Percentiles rank a stretch among this genome's conserved stretches.
Conservation (phyloP, 805 yeast genomes). For the Starmerella roubikii region DNA sequence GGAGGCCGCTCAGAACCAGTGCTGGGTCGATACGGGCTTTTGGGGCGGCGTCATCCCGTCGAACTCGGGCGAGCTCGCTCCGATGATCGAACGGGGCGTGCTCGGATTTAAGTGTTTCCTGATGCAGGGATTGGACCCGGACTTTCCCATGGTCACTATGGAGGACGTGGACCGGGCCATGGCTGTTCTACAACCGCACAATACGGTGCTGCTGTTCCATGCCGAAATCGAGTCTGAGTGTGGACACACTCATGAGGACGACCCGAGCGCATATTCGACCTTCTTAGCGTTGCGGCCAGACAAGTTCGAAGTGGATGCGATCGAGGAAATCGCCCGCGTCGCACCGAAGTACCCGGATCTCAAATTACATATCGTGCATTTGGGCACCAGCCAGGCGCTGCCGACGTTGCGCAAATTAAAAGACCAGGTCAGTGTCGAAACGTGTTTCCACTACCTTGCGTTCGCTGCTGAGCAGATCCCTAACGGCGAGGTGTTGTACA, state of each 20-base stretch:
- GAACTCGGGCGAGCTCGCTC: slow-evolving; percentile 54
- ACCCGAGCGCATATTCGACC: slow-evolving; percentile 54
- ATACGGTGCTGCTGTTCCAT: slow-evolving; percentile 77
- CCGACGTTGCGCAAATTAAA: slow-evolving; percentile 44
- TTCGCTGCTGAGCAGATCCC: slow-evolving; percentile 67
- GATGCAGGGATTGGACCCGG: slow-evolving; percentile 93
- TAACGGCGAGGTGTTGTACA: slow-evolving; percentile 65
- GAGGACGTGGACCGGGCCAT: slow-evolving; percentile 55
- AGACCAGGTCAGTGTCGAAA: slow-evolving; percentile 57
- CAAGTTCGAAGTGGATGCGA: slow-evolving; percentile 72
- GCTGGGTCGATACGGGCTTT: slow-evolving; percentile 88
- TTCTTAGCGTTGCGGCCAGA: slow-evolving; percentile 83
- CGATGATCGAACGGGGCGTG: slow-evolving; percentile 73
- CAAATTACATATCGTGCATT: slow-evolving; percentile 72
- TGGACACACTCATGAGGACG: slow-evolving; percentile 21
- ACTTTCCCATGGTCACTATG: slow-evolving; percentile 71
- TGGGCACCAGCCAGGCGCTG: slow-evolving; percentile 73
- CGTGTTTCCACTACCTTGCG: slow-evolving; percentile 85
- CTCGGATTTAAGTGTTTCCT: slow-evolving; percentile 88
- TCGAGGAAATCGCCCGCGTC: slow-evolving; percentile 53
- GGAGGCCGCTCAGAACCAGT: slow-evolving; percentile 63
- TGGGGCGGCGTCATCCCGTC: slow-evolving; percentile 93
- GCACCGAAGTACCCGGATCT: slow-evolving; percentile 33
- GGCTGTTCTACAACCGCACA: slow-evolving; percentile 42
- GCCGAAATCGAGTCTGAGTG: slow-evolving; percentile 66